These are phyloP conservation scores for Sarocladium brachiariae DNA, from an alignment of 2,329 filamentous ascomycete species.

Conservation along the genomic window DNA sequence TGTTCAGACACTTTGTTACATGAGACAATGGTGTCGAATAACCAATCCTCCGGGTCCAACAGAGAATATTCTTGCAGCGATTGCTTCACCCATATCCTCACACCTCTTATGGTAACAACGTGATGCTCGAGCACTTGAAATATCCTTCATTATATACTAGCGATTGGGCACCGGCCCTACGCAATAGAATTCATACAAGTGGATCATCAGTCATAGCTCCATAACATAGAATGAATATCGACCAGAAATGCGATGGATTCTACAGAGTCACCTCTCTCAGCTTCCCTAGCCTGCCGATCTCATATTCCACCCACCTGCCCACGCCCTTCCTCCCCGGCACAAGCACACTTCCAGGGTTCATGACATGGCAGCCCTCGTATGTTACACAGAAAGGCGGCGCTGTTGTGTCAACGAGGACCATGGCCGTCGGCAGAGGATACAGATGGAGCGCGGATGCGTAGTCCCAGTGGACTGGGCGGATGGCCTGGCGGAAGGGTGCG, in stretches of 20 bases:
- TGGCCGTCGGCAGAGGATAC: conserved; percentile 79
- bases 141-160: background rate
- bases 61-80: no score
- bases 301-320: conserved; percentile 84
- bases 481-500: conserved; percentile 74
- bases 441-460: conserved; percentile 68
- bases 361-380: conserved; percentile 91
- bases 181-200: background rate
- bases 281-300: conserved; percentile 55
- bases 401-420: conserved; percentile 77
- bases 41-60: no score
- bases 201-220: conserved; percentile 4
- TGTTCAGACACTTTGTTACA: no score
- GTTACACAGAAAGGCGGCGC: conserved; percentile 78
- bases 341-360: conserved; percentile 81
- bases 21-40: no score
- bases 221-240: background rate
- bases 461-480: conserved; percentile 86
- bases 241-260: background rate
- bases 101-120: no score
- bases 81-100: no score
- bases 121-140: no score
- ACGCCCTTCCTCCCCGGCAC: conserved; percentile 61
- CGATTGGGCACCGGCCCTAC: background rate
- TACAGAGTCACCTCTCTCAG: conserved; percentile 57